A percentile compares a stretch with the other conserved stretches of the same genome.
These are phyloP conservation scores for Gyrodon lividus DNA, from an alignment of 768 basidiomycete genomes.

Conservation along the genomic window DNA sequence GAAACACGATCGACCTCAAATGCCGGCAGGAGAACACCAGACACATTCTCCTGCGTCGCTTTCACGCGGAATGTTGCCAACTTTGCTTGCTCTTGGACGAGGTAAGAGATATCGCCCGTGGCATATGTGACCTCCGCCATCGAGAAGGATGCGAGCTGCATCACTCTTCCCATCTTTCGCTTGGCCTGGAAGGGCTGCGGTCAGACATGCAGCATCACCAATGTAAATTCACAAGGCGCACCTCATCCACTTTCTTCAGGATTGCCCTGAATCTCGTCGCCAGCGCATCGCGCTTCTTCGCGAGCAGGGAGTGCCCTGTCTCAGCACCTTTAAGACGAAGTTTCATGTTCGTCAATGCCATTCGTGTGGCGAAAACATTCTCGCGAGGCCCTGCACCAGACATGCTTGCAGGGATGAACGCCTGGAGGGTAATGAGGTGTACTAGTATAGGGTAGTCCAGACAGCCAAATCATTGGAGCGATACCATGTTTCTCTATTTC, in stretches of 20 bases:
- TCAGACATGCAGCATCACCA: constrained; percentile 3
- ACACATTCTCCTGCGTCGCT: constrained; percentile 97
- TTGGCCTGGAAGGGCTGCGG: constrained; percentile 68
- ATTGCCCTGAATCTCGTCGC: constrained; percentile 94
- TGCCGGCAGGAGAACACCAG: constrained; percentile 91
- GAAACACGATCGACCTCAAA: constrained; percentile 89
- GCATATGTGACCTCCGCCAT: constrained; percentile 98
- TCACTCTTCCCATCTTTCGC: constrained; percentile 97
- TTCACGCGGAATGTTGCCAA: constrained; percentile 90
- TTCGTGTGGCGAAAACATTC: constrained; percentile 94
- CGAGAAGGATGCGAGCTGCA: constrained; percentile 98
- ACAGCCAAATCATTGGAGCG: not conserved
- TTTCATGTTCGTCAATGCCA: constrained; percentile 95
- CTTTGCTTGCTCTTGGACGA: constrained; percentile 95
- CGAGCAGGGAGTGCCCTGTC: constrained; percentile 91
- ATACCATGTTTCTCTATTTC: not conserved
- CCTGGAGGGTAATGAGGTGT: not conserved
- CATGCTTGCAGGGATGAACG: constrained; percentile 48
- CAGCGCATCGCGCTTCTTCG: constrained; percentile 97
- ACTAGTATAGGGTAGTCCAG: not conserved
- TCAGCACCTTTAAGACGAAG: constrained; percentile 87
- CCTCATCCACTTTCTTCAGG: constrained; percentile 96
- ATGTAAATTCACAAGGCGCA: constrained; percentile 35
- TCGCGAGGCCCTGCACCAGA: constrained; percentile 89
- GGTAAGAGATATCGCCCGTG: constrained; percentile 95